Percentiles rank a stretch among this genome's conserved stretches.
Evolutionary conservation across 2,329 filamentous ascomycete species (phyloP).

Genomic region (Penicillium vulpinum): DNA sequence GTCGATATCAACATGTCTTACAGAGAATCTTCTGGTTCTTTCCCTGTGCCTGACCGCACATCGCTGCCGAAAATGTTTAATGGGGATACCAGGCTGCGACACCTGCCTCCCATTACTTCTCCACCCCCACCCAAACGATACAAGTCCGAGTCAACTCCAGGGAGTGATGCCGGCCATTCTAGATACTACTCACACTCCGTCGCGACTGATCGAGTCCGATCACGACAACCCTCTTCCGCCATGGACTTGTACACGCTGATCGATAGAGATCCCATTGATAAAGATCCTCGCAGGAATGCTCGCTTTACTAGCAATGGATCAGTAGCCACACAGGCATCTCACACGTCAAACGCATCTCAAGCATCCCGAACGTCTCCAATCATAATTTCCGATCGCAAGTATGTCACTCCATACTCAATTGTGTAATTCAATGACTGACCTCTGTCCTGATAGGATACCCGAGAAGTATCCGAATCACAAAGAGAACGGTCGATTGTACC

Average conservation of each 20-base stretch:
- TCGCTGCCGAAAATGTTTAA: constrained; percentile 10
- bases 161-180: constrained; percentile 24
- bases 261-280: constrained; percentile 30
- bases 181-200: constrained; percentile 29
- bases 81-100: constrained; percentile 12
- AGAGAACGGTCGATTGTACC: constrained; percentile 71
- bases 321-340: constrained; percentile 24
- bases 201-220: constrained; percentile 29
- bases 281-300: constrained; percentile 19
- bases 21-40: background rate
- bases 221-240: constrained; percentile 37
- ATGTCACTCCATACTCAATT: background rate
- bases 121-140: constrained; percentile 25
- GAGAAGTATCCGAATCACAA: constrained; percentile 49
- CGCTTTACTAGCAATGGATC: constrained; percentile 35
- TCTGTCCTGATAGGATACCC: constrained; percentile 27
- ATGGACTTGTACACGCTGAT: constrained; percentile 40
- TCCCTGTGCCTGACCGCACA: background rate
- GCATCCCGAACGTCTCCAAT: constrained; percentile 19
- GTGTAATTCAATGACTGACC: background rate
- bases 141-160: constrained; percentile 25
- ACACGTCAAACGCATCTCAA: constrained; percentile 20
- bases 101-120: constrained; percentile 21
- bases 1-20: constrained; percentile 1
- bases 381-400: constrained; percentile 25